Base-by-base conservation (phyloP, 306 rosid genomes). In the Acacia melanoxylon region DNA sequence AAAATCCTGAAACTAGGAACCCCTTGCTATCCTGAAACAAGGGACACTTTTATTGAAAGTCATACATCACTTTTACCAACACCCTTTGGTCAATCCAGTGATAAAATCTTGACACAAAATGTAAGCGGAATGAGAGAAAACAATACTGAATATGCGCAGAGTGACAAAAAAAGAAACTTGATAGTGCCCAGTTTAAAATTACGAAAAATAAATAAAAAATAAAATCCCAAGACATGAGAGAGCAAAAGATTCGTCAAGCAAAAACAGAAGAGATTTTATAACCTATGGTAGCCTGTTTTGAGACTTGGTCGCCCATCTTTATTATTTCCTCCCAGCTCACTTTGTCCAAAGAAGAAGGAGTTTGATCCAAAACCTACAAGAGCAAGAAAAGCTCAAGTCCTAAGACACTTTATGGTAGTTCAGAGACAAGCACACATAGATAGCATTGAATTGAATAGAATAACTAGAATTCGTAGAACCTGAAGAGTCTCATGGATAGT, bases 261-360 rank as follows among this genome's bases (percentile, higher is more conserved):
- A n/a, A 42, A 69, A 69, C 12, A 10, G 33, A 16, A 22, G 25
- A 41, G 48, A 12, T 3, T n/a, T 40, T 42, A 42, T 45, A 73
- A 95, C 99, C 95, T 59, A 87, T 87, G 74, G 97, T 95, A 0
- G 99, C 99, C 70, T 95, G 97, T 81, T 90, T 93, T 4, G 91
- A 90, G 80, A 95, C 90, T 78, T 90, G 89, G 22, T 93, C 93
- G 2, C 84, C 90, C 92, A 92, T 91, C 75, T 91, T 87, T 5
- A 91, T 17, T 27, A 91, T 93, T 15, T 93, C 91, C 3, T 90
- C 94, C 99, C 99, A 95, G 72, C 70, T 72, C 75, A 92, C 92
- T 90, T 89, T 91, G 74, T 83, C 83, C 17, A 85, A 59, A 61
- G 97, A 81, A 69, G 99, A 85, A 68, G 91, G 74, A 10, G 87